Evolutionary conservation across 805 yeast species (phyloP), one percentile per base, ranked within the genome.

Genomic region (Sugiyamaella valdiviana): DNA sequence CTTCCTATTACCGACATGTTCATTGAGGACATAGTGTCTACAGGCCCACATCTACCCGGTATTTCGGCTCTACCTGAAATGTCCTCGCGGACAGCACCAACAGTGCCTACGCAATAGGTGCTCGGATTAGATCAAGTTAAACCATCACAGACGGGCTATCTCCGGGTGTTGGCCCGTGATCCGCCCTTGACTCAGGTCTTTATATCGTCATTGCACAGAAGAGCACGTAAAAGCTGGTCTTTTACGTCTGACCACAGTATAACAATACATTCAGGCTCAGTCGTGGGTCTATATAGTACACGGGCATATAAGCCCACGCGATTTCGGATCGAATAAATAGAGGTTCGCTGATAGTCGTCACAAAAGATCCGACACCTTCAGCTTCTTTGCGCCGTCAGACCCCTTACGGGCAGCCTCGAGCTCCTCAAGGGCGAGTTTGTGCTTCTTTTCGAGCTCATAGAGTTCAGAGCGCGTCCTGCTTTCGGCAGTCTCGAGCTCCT

Each of bases 401-500:
- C 14, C 14, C 32, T 26, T 26, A n/a, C 32, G 32, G 14, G 32
- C 32, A 26, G 32, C 3, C 32, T 26, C 32, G n/a, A 26, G 14
- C 14, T 26, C 32, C 14, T 26, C 32, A 12, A 26, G 14, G 14
- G 14, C 32, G 14, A n/a, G n/a, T n/a, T 26, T 26, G 7, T 26
- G 32, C 10, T 26, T 26, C n/a, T 10, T 3, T n/a, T 26, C 32
- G 14, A 26, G 32, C 32, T 26, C 32, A 6, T 12, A 3, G 9
- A 26, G 10, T 26, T 26, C n/a, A 26, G 4, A 10, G 32, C 71
- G 58, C 9, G 70, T 63, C 22, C 62, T 56, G 6, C 60, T 48
- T 48, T 71, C 75, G 10, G 68, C 56, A n/a, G 62, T 54, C 67
- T 91, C 97, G 55, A 91, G 72, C 62, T 91, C 96, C 63, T 77